Evolutionary conservation across 148 eudicot species (phyloP), one percentile per base, ranked within the genome.

Genomic region (Camellia lanceoleosa): DNA sequence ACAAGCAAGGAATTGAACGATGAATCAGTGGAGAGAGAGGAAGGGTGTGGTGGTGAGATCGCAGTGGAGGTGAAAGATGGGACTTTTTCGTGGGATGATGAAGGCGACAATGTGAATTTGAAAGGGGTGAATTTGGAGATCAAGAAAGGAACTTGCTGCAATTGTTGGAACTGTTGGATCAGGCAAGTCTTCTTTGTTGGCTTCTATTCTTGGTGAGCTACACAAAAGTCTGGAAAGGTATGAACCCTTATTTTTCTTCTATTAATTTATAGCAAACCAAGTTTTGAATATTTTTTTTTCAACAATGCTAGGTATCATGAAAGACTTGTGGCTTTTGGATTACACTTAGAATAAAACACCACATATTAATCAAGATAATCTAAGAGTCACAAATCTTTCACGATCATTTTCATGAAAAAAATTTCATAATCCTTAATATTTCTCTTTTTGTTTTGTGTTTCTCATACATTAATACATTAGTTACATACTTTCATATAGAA

Each of bases 111-210:
- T 42, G 78, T 44, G 14, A 72, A 23, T 55, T 44, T 80, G 58
- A 74, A 67, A 66, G 61, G 52, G 20, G 59, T 80, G 67, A 80
- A 80, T 74, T 20, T 74, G 56, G 72, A 49, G 74, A 80, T 80
- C 71, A 80, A 67, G 46, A 80, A 80, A 67, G 78, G 83, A 80
- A 65, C 62, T 80, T 16, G 59, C 83, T 43, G 83, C 83, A 20
- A 80, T 80, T 74, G 83, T 80, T 38, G 83, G 83, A 49, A 80
- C 83, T 20, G 78, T 80, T 65, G 83, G 83, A 68, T 80, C 83
- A 4, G 83, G 83, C 8, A 80, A 80, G 67, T 80, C 83, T 74
- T 80, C 83, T 42, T 65, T 80, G 20, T 74, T 80, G 66, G 79
- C 83, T 56, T 52, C 74, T 4, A 58, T 80, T 66, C 73, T 80